These are phyloP conservation scores for Auxenochlorella protothecoides DNA, from an alignment of 139 green algal species.

Conservation along the genomic window DNA sequence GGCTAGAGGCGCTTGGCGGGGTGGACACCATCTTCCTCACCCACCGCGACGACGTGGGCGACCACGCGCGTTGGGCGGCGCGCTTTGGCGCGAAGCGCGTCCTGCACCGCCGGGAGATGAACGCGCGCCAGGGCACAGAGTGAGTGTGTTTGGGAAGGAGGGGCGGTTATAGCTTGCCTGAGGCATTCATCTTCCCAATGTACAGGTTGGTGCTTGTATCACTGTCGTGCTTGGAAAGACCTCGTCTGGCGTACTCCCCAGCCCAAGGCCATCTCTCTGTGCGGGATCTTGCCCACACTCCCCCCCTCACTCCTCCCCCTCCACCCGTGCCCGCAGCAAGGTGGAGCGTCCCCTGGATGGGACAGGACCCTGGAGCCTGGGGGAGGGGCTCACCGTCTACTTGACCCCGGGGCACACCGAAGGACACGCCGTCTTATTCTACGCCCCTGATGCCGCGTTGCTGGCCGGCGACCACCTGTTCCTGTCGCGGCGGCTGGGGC, in stretches of 20 bases:
- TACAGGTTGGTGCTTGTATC: neutral
- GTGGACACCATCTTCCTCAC: constrained; percentile 65
- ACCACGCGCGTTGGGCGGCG: constrained; percentile 60
- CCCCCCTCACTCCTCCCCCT: too few relatives aligned
- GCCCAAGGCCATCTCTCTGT: neutral
- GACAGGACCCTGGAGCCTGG: constrained; percentile 48
- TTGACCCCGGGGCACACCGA: too few relatives aligned
- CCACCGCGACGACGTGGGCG: constrained; percentile 70
- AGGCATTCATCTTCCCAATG: neutral
- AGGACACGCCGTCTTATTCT: too few relatives aligned
- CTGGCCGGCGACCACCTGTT: too few relatives aligned
- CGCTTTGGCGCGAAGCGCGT: constrained; percentile 49
- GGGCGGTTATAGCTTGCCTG: neutral
- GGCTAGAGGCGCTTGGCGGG: constrained; percentile 52
- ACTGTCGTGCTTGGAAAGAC: neutral
- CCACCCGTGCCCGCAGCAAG: constrained; percentile 11
- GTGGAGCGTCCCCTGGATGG: constrained; percentile 53
- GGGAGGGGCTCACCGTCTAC: too few relatives aligned
- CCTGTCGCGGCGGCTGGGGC: too few relatives aligned
- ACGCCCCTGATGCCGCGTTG: too few relatives aligned
- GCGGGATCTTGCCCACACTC: neutral
- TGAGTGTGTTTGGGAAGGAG: constrained; percentile 6
- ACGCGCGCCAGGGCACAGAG: constrained; percentile 30
- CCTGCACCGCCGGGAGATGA: constrained; percentile 45
- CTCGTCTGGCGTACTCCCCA: constrained; percentile 4